Evolutionary conservation across 306 rosid genomes (phyloP).

Genomic region (Malus asiatica): DNA sequence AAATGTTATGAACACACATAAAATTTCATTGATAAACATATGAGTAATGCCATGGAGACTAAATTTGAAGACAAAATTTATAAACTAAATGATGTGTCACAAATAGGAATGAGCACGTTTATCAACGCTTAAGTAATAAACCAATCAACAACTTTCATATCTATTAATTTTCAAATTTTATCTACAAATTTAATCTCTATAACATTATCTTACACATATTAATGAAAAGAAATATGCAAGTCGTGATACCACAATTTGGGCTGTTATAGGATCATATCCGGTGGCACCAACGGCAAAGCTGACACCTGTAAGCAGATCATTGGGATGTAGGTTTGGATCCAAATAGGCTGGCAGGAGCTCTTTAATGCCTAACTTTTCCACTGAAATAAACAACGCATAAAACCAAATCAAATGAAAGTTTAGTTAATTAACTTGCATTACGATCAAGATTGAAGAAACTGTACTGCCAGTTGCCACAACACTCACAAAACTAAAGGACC

Average conservation of each 20-base stretch:
- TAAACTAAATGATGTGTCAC: too few species aligned
- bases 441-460: not conserved
- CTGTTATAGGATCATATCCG: conserved; percentile 44
- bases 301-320: conserved; percentile 36
- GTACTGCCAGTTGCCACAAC: not conserved
- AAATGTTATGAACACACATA: too few species aligned
- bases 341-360: conserved; percentile 22
- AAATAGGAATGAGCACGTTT: too few species aligned
- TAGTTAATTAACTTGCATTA: not conserved
- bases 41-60: too few species aligned
- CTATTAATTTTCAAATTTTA: too few species aligned
- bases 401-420: not conserved
- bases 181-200: too few species aligned
- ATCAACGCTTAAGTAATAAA: too few species aligned
- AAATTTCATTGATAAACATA: too few species aligned
- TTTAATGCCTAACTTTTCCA: conserved; percentile 36
- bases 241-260: conserved; percentile 19
- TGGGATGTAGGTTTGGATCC: conserved; percentile 8
- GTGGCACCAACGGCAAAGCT: conserved; percentile 50
- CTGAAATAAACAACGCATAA: not conserved
- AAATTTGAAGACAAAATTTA: too few species aligned
- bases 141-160: too few species aligned
- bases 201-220: too few species aligned
- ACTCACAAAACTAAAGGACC: not conserved
- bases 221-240: too few species aligned